Evolutionary conservation across 306 rosid genomes (phyloP).

Genomic region (Acacia acuminata): DNA sequence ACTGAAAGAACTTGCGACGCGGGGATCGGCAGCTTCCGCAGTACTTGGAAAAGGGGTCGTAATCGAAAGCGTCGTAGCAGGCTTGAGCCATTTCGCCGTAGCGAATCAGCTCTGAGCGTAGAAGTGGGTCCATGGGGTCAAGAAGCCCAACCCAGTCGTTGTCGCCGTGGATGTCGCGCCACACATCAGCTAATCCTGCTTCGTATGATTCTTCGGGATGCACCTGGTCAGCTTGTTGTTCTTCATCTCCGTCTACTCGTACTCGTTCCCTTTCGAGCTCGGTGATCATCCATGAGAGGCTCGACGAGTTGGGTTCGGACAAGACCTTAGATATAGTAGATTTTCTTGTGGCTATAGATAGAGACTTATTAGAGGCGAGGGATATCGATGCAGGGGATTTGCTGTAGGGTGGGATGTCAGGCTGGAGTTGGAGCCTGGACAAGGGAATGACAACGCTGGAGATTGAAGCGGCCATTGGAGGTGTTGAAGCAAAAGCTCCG

Average conservation of each 20-base stretch:
- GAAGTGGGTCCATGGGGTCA: slow-evolving; percentile 67
- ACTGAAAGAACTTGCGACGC: slow-evolving; percentile 39
- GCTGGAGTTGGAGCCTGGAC: slow-evolving; percentile 2
- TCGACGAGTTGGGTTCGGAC: slow-evolving; percentile 26
- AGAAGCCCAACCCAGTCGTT: slow-evolving; percentile 71
- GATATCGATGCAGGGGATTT: background rate
- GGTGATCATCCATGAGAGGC: slow-evolving; percentile 32
- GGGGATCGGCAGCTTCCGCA: slow-evolving; percentile 79
- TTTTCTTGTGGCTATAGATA: background rate
- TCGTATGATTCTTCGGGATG: slow-evolving; percentile 1
- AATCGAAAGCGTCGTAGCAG: slow-evolving; percentile 85
- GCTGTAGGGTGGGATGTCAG: background rate
- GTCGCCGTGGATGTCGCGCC: slow-evolving; percentile 81
- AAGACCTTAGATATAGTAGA: slow-evolving; percentile 19
- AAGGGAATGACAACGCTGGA: slow-evolving; percentile 32
- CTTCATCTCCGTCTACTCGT: background rate
- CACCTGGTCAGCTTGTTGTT: background rate
- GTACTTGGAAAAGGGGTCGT: slow-evolving; percentile 76
- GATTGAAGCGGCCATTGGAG: slow-evolving; percentile 45
- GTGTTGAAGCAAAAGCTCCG: background rate
- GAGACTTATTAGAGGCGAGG: background rate
- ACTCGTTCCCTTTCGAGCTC: slow-evolving; percentile 24
- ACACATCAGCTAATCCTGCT: slow-evolving; percentile 33
- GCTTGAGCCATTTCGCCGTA: slow-evolving; percentile 92
- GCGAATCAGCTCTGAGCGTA: slow-evolving; percentile 68